Base-by-base conservation (phyloP, 2,329 filamentous ascomycete genomes). In the Phialophora tarda region DNA sequence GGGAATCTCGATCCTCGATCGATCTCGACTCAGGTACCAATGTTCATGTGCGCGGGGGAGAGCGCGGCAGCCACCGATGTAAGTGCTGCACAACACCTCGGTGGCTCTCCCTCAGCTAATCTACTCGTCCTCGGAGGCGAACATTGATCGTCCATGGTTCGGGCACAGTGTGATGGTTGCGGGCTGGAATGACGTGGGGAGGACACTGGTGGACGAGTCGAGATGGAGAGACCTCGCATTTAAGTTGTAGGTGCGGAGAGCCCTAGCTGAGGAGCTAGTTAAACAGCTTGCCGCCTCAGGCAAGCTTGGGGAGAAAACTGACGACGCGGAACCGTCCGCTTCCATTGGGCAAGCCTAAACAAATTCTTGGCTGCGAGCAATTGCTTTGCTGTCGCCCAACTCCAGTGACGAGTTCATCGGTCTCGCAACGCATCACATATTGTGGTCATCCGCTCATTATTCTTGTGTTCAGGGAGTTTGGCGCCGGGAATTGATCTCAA, bases 141-240 rank as follows among this genome's bases (percentile, higher is more conserved):
- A 17, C 48, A 26, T 28, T 3, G 48, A 53, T 28, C 21, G 21
- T 53, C 26, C 28, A 30, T 11, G 34, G 10, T 23, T 55, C 10
- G 24, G 8, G 28, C 3, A n/a, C 28, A 32, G 4, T n/a, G 6
- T 30, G 53, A 26, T 17, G 53, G 23, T 41, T 53, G 44, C 24
- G 30, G 23, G 48, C 12, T 3, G 7, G 21, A 8, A 28, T 61
- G 59, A 61, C 59, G 47, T 61, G 12, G 59, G 14, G 17, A 51
- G 32, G 5, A 21, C 21, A n/a, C 17, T 26, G 30, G 48, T 32
- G 47, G 5, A 41, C 34, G 32, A 44, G 30, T 44, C n/a, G 59
- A 61, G 3, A 17, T 61, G 23, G 59, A 54, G 47, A 61, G 59
- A 61, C 30, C 24, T 61, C 48, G 4, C 28, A 54, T 61, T 61